Evolutionary conservation across 257 asterid genomes (phyloP), one percentile per base, ranked within the genome.

Genomic region (Nicotiana benthamiana): DNA sequence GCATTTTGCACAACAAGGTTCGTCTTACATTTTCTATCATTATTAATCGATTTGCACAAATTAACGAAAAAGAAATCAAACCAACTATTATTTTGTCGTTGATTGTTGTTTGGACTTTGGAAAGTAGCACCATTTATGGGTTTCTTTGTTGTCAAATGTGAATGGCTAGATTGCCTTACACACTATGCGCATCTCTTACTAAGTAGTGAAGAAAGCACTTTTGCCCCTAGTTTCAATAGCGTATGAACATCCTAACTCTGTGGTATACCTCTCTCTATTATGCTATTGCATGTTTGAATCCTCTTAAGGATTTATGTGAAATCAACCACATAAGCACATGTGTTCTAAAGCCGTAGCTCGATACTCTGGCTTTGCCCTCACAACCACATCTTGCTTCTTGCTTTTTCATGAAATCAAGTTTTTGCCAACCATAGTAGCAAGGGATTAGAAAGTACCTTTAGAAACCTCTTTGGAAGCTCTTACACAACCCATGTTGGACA

Each of bases 1-100:
- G 91, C 79, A 22, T 89, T 84, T 87, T 83, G 63, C 74, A 84
- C 83, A 24, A 87, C 70, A 92, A 95, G 98, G 99, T 95, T 84
- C 81, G 11, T 46, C 65, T 51, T 81, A 27, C 28, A 68, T 64
- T 48, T 34, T 75, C 60, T 43, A 48, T 84, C 34, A 48, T 84
- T 46, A 46, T 81, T 51, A 75, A 67, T 34, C 62, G 20, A 79
- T 22, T 43, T 24, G 22, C 13, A 72, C 8, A 57, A 22, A 6
- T 72, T 43, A 46, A 46, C 16, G 60, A 46, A 72, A 22, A 72
- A 43, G 59, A 72, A 72, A 22, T 43, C 22, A 46, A 72, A 46
- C 36, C 56, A 43, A 53, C 4, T 43, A 43, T 72, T 72, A 72
- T 72, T 22, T 22, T 72, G 59, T 22, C 60, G 9, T 43, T 72